A percentile compares a stretch with the other conserved stretches of the same genome.
phyloP scores from a whole-genome alignment of 148 eudicot genomes.

The Cornus controversa region DNA sequence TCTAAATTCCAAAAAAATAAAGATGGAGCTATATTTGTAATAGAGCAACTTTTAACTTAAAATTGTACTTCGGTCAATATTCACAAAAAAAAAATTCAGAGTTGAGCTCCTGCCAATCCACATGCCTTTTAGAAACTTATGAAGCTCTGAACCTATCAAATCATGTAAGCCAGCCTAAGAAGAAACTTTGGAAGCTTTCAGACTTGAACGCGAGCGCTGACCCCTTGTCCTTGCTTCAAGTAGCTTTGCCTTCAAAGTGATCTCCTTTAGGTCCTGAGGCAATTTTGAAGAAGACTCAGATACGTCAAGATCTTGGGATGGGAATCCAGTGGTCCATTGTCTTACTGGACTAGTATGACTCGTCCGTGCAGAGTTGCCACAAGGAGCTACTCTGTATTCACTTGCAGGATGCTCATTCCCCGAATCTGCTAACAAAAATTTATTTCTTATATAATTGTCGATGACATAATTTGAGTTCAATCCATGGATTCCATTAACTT shows the following conservation, averaged over 20 bases:
- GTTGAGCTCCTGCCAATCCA: neutral
- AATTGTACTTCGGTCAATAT: conserved; percentile 2
- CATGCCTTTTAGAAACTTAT: neutral
- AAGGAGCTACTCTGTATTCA: conserved; percentile 24
- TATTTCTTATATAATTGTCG: conserved; percentile 52
- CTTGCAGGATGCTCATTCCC: conserved; percentile 35
- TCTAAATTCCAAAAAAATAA: too few relatives aligned
- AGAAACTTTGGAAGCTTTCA: conserved; percentile 54
- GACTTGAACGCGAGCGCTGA: conserved; percentile 64
- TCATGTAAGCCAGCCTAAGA: conserved; percentile 18
- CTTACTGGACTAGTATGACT: conserved; percentile 61
- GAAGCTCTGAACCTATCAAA: conserved; percentile 6
- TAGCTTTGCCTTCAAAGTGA: conserved; percentile 70
- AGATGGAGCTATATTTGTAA: neutral
- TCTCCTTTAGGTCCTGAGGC: conserved; percentile 47
- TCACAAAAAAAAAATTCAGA: conserved; percentile 3
- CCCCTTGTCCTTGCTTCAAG: conserved; percentile 75
- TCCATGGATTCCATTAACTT: conserved; percentile 19
- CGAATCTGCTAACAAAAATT: conserved; percentile 48
- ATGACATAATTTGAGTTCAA: conserved; percentile 33
- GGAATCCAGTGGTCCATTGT: conserved; percentile 55
- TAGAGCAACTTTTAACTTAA: conserved; percentile 1
- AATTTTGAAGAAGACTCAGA: conserved; percentile 50
- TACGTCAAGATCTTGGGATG: conserved; percentile 42
- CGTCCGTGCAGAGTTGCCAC: conserved; percentile 35